These are phyloP conservation scores for Colletotrichum cuscutae DNA, from an alignment of 2,329 filamentous ascomycete species.

Conservation along the genomic window DNA sequence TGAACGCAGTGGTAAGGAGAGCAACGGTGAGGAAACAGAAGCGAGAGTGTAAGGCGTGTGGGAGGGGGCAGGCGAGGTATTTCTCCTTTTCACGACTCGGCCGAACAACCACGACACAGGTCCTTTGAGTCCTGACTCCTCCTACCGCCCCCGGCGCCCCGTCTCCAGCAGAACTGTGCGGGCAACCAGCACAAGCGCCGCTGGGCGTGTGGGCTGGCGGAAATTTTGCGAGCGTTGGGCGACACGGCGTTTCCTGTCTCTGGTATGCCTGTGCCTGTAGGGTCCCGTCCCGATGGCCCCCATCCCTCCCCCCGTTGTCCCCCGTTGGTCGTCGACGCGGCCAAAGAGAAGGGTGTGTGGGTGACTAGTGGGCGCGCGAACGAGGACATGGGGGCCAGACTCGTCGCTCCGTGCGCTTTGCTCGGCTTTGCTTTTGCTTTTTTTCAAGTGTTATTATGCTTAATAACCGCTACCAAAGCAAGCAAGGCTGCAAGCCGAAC, in stretches of 20 bases:
- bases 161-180: not conserved
- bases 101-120: slow-evolving; percentile 7
- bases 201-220: slow-evolving; percentile 23
- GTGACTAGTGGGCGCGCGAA: not conserved
- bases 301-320: not conserved
- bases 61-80: slow-evolving; percentile 31
- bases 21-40: slow-evolving; percentile 13
- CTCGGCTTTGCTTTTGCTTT: slow-evolving; percentile 7
- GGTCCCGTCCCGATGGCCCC: not conserved
- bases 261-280: slow-evolving; percentile 9
- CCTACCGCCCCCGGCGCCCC: not conserved
- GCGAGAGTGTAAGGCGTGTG: not conserved
- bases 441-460: slow-evolving; percentile 9
- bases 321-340: slow-evolving; percentile 19
- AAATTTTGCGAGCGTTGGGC: slow-evolving; percentile 27
- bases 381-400: slow-evolving; percentile 23
- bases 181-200: slow-evolving; percentile 10
- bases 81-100: slow-evolving; percentile 29
- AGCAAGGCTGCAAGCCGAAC: not conserved
- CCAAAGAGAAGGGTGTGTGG: slow-evolving; percentile 1
- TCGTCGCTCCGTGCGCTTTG: not conserved
- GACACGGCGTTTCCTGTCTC: slow-evolving; percentile 23
- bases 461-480: slow-evolving; percentile 1
- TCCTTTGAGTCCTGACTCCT: not conserved
- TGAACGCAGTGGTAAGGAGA: slow-evolving; percentile 21